phyloP scores from a whole-genome alignment of 2,329 filamentous ascomycete genomes.

The Phialemonium atrogriseum region DNA sequence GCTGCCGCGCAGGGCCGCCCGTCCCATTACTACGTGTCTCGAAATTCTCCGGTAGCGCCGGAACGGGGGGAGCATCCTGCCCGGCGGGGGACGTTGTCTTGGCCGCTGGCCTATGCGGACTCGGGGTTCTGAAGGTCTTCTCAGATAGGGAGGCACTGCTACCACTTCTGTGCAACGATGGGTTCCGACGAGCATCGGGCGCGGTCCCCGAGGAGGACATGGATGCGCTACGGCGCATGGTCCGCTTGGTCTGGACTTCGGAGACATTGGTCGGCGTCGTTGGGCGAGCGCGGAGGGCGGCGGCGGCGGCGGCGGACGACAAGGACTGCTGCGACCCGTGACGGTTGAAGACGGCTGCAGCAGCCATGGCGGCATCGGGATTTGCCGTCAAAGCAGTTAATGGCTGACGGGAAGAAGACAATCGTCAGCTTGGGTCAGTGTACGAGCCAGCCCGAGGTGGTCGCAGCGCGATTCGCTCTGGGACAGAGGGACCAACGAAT shows the following conservation, averaged over 20 bases:
- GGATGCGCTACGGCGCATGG: slow-evolving; percentile 63
- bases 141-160: slow-evolving; percentile 82
- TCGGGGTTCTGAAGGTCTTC: slow-evolving; percentile 76
- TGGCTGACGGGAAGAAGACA: slow-evolving; percentile 36
- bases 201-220: slow-evolving; percentile 51
- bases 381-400: slow-evolving; percentile 56
- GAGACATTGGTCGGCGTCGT: slow-evolving; percentile 72
- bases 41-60: slow-evolving; percentile 54
- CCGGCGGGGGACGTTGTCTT: slow-evolving; percentile 6
- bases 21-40: slow-evolving; percentile 14
- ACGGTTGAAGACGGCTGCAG: slow-evolving; percentile 70
- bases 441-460: too few species aligned
- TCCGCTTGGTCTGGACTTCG: slow-evolving; percentile 82
- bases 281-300: slow-evolving; percentile 71
- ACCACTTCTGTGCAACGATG: slow-evolving; percentile 50
- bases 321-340: slow-evolving; percentile 56
- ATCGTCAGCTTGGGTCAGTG: slow-evolving; percentile 3
- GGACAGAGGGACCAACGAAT: too few species aligned
- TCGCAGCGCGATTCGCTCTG: too few species aligned
- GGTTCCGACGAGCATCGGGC: slow-evolving; percentile 6
- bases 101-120: slow-evolving; percentile 42
- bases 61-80: slow-evolving; percentile 59
- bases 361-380: slow-evolving; percentile 69
- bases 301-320: slow-evolving; percentile 78
- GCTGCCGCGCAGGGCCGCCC: slow-evolving; percentile 5